Evolutionary conservation across 2,329 filamentous ascomycete species (phyloP), one percentile per base, ranked within the genome.

Genomic region (Aspergillus pseudoviridinutans): DNA sequence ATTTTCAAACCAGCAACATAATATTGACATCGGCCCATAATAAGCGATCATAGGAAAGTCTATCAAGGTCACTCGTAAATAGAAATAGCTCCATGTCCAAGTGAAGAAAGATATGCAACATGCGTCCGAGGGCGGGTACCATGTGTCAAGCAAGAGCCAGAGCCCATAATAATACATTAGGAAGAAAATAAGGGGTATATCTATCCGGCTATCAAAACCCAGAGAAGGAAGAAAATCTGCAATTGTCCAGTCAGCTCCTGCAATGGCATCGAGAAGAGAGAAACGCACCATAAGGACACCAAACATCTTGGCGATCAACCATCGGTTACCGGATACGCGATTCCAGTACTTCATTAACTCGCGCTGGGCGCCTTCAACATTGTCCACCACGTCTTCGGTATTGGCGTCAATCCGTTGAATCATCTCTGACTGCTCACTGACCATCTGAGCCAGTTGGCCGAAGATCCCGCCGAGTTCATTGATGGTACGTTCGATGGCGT

Each of bases 311-410:
- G 92, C 92, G 66, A 97, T 87, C 63, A 99, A 79, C 94, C 93
- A 97, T 63, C 94, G 84, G 78, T 99, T 99, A 61, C 92, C 91
- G 56, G 91, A 94, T 28, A 97, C 92, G 44, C 92, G 84, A 28
- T 86, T 89, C 93, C 94, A 99, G 77, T 97, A 99, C 75, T 97
- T 97, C 78, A 99, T 85, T 69, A 99, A 74, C 76, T 99, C 93
- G 61, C 92, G 84, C 73, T 99, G 94, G 5, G 94, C 94, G 20
- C 94, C 94, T 70, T 96, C 86, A n/a, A 99, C 93, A 67, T 99
- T 99, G 70, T 97, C 93, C 55, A 99, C 93, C 5, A 99, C 91
- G 67, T 97, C 92, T 70, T 99, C 94, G 1, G 93, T 97, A 74
- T 97, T 97, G 63, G 93, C 93, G 68, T 97, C 93, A 70, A 97